These are phyloP conservation scores for Fusarium humuli DNA, from an alignment of 2,329 filamentous ascomycete species.

Conservation along the genomic window DNA sequence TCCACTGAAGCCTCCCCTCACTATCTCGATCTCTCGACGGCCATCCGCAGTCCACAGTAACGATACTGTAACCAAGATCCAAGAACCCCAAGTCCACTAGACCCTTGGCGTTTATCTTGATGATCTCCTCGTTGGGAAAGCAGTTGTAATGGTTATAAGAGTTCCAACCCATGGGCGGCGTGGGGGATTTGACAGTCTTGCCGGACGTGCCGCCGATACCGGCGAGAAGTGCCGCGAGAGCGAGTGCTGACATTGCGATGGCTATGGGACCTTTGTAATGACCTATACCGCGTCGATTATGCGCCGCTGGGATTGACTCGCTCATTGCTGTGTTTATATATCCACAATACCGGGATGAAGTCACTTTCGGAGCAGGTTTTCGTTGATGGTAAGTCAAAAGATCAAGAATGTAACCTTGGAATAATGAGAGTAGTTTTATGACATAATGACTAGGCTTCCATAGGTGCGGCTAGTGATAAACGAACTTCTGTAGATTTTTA, in stretches of 20 bases:
- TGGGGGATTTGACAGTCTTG: conserved; percentile 43
- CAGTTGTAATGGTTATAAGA: conserved; percentile 63
- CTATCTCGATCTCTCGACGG: conserved; percentile 53
- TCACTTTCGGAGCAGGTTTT: neutral
- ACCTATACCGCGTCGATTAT: neutral
- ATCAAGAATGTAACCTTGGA: neutral
- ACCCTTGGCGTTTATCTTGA: conserved; percentile 61
- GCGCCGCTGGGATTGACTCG: neutral
- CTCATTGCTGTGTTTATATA: neutral
- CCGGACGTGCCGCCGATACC: conserved; percentile 4
- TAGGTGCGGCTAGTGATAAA: neutral
- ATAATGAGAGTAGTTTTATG: neutral
- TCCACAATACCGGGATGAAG: neutral
- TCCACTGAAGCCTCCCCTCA: conserved; percentile 62
- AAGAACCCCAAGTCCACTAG: conserved; percentile 64
- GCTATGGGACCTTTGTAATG: neutral
- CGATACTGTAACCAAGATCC: conserved; percentile 65
- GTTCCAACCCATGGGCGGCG: conserved; percentile 67
- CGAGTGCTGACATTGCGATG: conserved; percentile 15
- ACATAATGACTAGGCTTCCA: neutral
- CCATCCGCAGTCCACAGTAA: conserved; percentile 72
- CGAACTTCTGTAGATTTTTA: neutral
- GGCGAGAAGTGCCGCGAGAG: conserved; percentile 13
- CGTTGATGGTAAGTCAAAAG: neutral
- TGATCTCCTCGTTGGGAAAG: conserved; percentile 32